These are phyloP conservation scores for Starmerella apis DNA, from an alignment of 805 yeast genomes.

Conservation along the genomic window DNA sequence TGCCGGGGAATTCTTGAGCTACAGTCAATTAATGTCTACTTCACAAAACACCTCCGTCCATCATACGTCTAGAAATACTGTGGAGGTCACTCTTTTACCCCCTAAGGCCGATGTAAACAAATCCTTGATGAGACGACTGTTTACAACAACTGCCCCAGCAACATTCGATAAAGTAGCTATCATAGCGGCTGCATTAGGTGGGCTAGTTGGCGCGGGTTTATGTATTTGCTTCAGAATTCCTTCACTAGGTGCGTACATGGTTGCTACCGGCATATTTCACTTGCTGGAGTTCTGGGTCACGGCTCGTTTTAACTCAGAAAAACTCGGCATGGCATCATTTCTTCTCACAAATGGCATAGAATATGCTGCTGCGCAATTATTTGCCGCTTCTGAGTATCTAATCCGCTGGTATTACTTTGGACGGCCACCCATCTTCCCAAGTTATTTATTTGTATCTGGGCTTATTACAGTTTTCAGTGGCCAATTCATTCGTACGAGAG, in stretches of 20 bases:
- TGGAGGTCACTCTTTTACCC: neutral
- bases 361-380: constrained; percentile 47
- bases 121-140: constrained; percentile 1
- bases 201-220: constrained; percentile 22
- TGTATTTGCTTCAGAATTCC: constrained; percentile 3
- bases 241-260: constrained; percentile 41
- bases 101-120: neutral
- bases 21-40: neutral
- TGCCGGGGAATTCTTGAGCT: neutral
- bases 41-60: neutral
- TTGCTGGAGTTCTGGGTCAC: constrained; percentile 74
- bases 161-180: constrained; percentile 28
- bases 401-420: constrained; percentile 35
- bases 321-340: constrained; percentile 61
- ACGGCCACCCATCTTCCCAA: constrained; percentile 33
- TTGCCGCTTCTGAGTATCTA: constrained; percentile 44
- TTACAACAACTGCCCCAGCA: constrained; percentile 22
- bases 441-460: constrained; percentile 37
- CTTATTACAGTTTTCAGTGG: constrained; percentile 43
- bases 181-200: constrained; percentile 29
- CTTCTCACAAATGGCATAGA: constrained; percentile 52
- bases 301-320: constrained; percentile 55
- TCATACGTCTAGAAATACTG: neutral
- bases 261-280: constrained; percentile 55
- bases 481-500: constrained; percentile 56